Conservation (phyloP, 345 rosid genomes). For the Lumnitzera racemosa region DNA sequence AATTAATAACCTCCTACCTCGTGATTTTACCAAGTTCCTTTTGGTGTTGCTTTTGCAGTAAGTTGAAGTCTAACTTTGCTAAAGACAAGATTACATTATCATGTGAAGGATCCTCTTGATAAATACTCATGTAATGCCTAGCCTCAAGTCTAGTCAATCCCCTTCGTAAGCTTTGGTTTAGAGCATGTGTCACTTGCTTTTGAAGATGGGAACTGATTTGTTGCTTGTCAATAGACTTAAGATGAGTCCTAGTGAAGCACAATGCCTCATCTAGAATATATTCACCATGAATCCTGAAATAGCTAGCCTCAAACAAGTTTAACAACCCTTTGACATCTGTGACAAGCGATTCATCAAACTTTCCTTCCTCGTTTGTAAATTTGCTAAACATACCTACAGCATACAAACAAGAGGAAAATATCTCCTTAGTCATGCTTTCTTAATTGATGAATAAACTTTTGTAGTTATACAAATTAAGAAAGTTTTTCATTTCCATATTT, state of each 20-base stretch:
- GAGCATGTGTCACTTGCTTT: constrained; percentile 2
- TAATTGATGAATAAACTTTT: too few species aligned
- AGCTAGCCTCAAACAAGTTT: constrained; percentile 7
- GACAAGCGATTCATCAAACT: not conserved
- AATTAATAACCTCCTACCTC: not conserved
- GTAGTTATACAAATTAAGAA: not conserved
- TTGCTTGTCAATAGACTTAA: not conserved
- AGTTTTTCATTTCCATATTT: not conserved
- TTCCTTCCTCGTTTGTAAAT: constrained; percentile 8
- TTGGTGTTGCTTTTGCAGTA: constrained; percentile 6
- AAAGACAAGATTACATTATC: constrained; percentile 1
- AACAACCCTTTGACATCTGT: constrained; percentile 4
- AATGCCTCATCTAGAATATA: constrained; percentile 15
- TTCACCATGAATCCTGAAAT: constrained; percentile 10
- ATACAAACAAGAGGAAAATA: too few species aligned
- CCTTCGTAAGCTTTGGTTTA: constrained; percentile 4
- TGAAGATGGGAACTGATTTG: not conserved
- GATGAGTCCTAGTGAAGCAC: constrained; percentile 7
- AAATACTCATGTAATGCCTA: constrained; percentile 2
- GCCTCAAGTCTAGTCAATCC: constrained; percentile 8
- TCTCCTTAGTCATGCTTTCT: too few species aligned
- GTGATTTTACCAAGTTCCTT: not conserved
- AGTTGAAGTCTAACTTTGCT: constrained; percentile 15
- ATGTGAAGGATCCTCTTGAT: constrained; percentile 4
- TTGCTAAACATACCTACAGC: not conserved